Evolutionary conservation across 1,284 basidiomycete genomes (phyloP).

Genomic region (Amylostereum areolatum): DNA sequence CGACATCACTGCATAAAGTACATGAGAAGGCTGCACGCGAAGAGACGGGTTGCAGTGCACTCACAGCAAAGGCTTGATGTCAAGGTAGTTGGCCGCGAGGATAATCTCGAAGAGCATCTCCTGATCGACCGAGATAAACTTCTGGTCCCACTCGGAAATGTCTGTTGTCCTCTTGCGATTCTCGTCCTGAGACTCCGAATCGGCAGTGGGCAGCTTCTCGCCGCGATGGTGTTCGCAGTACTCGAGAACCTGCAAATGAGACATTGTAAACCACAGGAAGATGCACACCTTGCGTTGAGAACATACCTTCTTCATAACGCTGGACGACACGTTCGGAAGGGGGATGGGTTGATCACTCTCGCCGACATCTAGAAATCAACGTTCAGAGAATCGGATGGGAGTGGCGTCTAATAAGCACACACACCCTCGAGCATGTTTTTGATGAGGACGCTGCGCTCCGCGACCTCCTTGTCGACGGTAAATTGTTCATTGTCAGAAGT

Average conservation of each 20-base stretch:
- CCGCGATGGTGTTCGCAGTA: constrained; percentile 99
- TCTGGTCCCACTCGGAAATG: constrained; percentile 98
- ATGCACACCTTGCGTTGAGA: neutral
- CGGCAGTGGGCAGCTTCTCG: constrained; percentile 88
- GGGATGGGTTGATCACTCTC: constrained; percentile 93
- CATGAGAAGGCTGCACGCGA: constrained; percentile 3
- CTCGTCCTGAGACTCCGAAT: constrained; percentile 85
- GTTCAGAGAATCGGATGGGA: constrained; percentile 6
- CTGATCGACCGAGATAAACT: constrained; percentile 96
- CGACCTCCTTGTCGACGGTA: constrained; percentile 90
- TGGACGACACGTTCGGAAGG: constrained; percentile 93
- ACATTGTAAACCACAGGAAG: constrained; percentile 4
- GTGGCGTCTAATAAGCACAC: constrained; percentile 1
- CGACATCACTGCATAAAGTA: constrained; percentile 72
- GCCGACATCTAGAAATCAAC: constrained; percentile 69
- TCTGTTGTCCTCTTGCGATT: constrained; percentile 97
- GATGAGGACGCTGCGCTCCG: constrained; percentile 93
- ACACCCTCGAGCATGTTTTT: constrained; percentile 99
- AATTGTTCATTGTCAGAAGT: constrained; percentile 97
- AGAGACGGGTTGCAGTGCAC: constrained; percentile 22
- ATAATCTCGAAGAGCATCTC: constrained; percentile 99
- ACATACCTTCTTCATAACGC: constrained; percentile 90
- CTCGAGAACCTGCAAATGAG: constrained; percentile 75
- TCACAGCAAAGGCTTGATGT: constrained; percentile 97
- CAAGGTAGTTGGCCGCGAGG: constrained; percentile 98